phyloP scores from a whole-genome alignment of 495 filamentous ascomycete species.

The Penicillium mononematosum region DNA sequence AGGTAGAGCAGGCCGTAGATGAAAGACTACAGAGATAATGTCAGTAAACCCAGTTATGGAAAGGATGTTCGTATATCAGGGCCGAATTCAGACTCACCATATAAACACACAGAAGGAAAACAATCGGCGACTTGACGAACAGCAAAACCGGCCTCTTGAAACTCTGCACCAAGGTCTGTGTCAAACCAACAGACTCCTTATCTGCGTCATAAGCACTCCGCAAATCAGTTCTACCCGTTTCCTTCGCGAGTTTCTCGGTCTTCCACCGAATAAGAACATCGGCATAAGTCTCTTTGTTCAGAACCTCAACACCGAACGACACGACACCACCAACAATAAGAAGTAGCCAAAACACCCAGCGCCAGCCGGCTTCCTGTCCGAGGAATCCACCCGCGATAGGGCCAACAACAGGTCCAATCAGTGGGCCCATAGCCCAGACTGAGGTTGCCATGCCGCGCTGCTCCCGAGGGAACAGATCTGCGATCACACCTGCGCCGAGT shows the following conservation, averaged over 20 bases:
- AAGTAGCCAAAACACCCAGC: slow-evolving; percentile 58
- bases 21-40: slow-evolving; percentile 28
- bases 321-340: slow-evolving; percentile 45
- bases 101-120: slow-evolving; percentile 54
- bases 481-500: slow-evolving; percentile 53
- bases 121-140: slow-evolving; percentile 48
- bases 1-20: slow-evolving; percentile 67
- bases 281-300: slow-evolving; percentile 54
- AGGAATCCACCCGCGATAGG: slow-evolving; percentile 53
- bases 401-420: slow-evolving; percentile 51
- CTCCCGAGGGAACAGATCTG: slow-evolving; percentile 51
- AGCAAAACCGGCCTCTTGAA: slow-evolving; percentile 50
- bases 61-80: not conserved
- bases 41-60: not conserved
- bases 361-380: slow-evolving; percentile 49
- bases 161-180: slow-evolving; percentile 39
- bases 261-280: slow-evolving; percentile 53
- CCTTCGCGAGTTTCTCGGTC: slow-evolving; percentile 38
- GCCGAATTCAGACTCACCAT: slow-evolving; percentile 29
- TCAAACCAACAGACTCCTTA: slow-evolving; percentile 20
- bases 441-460: slow-evolving; percentile 47
- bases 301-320: slow-evolving; percentile 31
- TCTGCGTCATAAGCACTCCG: slow-evolving; percentile 22
- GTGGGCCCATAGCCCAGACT: slow-evolving; percentile 28
- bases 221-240: slow-evolving; percentile 35